Conservation (phyloP, 129 eudicot species). For the Chrysanthemum makinoi region DNA sequence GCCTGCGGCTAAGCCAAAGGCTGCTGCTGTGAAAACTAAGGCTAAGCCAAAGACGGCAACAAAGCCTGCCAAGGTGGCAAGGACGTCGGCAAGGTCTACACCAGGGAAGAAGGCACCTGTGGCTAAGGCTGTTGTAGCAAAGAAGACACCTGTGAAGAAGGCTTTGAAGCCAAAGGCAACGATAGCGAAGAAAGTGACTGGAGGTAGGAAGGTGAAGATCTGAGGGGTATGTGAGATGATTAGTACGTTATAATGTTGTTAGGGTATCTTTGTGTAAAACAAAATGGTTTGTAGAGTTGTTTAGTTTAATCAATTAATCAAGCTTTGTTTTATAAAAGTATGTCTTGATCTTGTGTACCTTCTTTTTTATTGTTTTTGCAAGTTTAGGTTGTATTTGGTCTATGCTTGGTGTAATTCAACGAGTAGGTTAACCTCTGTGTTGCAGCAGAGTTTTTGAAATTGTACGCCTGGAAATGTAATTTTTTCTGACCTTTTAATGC, state of each 20-base stretch:
- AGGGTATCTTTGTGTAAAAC: slow-evolving; percentile 39
- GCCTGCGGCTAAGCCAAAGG: slow-evolving; percentile 27
- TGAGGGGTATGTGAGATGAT: slow-evolving; percentile 1
- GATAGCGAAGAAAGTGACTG: slow-evolving; percentile 26
- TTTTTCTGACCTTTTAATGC: no score
- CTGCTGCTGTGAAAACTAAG: slow-evolving; percentile 34
- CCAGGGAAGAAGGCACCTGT: slow-evolving; percentile 47
- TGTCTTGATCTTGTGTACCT: slow-evolving; percentile 16
- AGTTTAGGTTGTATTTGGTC: neutral
- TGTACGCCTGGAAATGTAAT: no score
- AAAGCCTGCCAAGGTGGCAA: slow-evolving; percentile 43
- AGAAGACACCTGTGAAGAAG: slow-evolving; percentile 42
- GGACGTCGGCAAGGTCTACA: slow-evolving; percentile 46
- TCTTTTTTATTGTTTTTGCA: neutral
- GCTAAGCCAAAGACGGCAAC: slow-evolving; percentile 32
- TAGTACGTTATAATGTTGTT: slow-evolving; percentile 27
- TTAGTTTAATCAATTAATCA: slow-evolving; percentile 28
- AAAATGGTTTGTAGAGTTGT: slow-evolving; percentile 27
- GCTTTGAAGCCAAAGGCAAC: slow-evolving; percentile 29
- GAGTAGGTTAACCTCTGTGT: no score
- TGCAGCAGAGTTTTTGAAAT: no score
- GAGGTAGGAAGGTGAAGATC: slow-evolving; percentile 32
- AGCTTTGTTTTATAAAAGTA: neutral
- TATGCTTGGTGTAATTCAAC: neutral
- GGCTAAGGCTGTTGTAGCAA: slow-evolving; percentile 9